phyloP scores from a whole-genome alignment of 495 filamentous ascomycete genomes.

The Chaetomium fimeti region DNA sequence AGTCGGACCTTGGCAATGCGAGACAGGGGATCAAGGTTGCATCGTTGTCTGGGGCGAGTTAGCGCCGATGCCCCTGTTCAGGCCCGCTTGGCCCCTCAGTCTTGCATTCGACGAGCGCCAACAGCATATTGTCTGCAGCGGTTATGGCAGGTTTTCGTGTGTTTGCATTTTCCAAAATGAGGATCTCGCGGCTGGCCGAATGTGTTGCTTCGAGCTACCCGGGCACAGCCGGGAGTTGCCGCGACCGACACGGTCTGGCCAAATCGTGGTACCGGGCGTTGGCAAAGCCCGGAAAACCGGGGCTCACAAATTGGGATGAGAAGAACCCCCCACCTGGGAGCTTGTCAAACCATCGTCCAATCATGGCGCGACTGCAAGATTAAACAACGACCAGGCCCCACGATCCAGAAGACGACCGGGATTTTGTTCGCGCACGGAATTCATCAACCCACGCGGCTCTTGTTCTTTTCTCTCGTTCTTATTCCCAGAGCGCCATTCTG shows the following conservation, averaged over 20 bases:
- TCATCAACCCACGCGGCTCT: constrained; percentile 12
- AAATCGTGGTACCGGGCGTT: not conserved
- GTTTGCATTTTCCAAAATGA: not conserved
- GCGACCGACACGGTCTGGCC: too few relatives aligned
- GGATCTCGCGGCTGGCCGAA: constrained; percentile 3
- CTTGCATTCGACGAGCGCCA: constrained; percentile 8
- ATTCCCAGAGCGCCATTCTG: constrained; percentile 15
- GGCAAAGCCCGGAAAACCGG: constrained; percentile 13
- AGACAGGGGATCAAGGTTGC: constrained; percentile 14
- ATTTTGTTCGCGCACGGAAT: constrained; percentile 4
- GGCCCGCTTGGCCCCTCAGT: constrained; percentile 7
- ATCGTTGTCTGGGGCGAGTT: constrained; percentile 18
- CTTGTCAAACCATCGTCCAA: constrained; percentile 20
- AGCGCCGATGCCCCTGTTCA: constrained; percentile 1
- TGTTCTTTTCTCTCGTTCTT: not conserved
- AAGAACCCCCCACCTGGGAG: constrained; percentile 8
- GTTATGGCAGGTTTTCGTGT: not conserved
- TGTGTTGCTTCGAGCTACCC: not conserved
- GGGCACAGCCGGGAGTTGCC: not conserved
- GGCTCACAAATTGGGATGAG: constrained; percentile 24
- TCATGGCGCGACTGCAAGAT: constrained; percentile 12
- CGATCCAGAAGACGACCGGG: not conserved
- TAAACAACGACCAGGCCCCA: constrained; percentile 13
- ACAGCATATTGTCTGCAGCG: not conserved
- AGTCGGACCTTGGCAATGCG: constrained; percentile 12